Base-by-base conservation (phyloP, 225 moss, liverwort and hornwort genomes). In the Physcomitrium patens region DNA sequence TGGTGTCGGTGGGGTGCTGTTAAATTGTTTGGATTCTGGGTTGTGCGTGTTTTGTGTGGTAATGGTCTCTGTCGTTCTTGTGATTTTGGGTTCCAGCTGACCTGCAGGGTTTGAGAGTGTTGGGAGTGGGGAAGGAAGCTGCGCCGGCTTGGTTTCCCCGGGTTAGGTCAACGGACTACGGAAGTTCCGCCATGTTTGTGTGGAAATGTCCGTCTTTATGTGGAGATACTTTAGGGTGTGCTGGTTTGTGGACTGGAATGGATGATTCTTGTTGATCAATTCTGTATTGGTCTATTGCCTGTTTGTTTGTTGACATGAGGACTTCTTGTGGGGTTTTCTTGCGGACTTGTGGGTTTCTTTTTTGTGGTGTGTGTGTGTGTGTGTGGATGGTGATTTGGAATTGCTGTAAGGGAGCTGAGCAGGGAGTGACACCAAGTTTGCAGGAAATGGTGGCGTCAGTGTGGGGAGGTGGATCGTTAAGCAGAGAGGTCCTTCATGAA, bases 381-480 rank as follows among this genome's bases (percentile, higher is more conserved):
- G 31, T 3, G 31, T 37, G 31, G 31, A 37, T 37, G 31, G 31
- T 37, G 31, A 37, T 37, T 15, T 67, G 59, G 31, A 20, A 16
- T 50, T 58, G 1, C 24, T 61, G 50, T 52, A 51, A 15, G n/a
- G 63, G 49, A 49, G 49, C 49, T 67, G 48, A 67, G 17, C 19
- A 10, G 31, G 15, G 28, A 66, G 28, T 31, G 75, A 22, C n/a
- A 18, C 46, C 19, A n/a, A 9, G 19, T 24, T 57, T 67, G 75
- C 75, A 76, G 76, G 58, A 22, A 48, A 20, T 68, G 75, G 48
- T 28, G 48, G 19, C 49, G 47, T 76, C 37, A 44, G 60, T 47
- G 48, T 68, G 28, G 59, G 58, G 48, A 59, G 58, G 66, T 11
- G 49, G 67, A 46, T 18, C 49, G 37, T 18, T 23, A 12, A 15